phyloP scores from a whole-genome alignment of 192 early-diverging fungal species.

The Entomortierella lignicola region DNA sequence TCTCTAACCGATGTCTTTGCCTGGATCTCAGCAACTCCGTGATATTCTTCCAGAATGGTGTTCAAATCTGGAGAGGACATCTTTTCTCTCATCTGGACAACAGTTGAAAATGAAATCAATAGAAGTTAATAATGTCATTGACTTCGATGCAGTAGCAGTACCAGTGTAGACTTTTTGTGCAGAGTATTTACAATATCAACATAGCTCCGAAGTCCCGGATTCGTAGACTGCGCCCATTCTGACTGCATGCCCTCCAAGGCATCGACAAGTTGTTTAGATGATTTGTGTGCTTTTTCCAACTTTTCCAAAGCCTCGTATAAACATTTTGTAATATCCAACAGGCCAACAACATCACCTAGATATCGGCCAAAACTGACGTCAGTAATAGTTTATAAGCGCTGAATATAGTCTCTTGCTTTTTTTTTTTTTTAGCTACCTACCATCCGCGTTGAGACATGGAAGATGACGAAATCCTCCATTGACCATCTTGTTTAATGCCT shows the following conservation, averaged over 20 bases:
- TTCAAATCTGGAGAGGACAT: constrained; percentile 91
- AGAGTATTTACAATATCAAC: constrained; percentile 24
- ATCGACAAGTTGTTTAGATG: constrained; percentile 77
- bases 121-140: background rate
- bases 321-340: constrained; percentile 85
- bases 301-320: constrained; percentile 83
- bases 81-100: constrained; percentile 67
- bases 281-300: constrained; percentile 81
- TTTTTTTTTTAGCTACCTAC: too few species aligned
- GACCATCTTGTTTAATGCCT: constrained; percentile 85
- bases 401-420: too few species aligned
- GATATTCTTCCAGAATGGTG: constrained; percentile 72
- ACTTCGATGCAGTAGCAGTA: too few species aligned
- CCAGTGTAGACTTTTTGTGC: too few species aligned
- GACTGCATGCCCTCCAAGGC: constrained; percentile 80
- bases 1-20: constrained; percentile 71
- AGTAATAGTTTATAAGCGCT: too few species aligned
- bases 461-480: constrained; percentile 82
- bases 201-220: constrained; percentile 49
- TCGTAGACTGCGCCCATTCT: constrained; percentile 73
- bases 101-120: background rate
- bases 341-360: constrained; percentile 81
- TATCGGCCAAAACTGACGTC: background rate
- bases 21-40: constrained; percentile 65
- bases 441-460: constrained; percentile 46